Base-by-base conservation (phyloP, 2,329 filamentous ascomycete species). In the Microascus cirrosus region DNA sequence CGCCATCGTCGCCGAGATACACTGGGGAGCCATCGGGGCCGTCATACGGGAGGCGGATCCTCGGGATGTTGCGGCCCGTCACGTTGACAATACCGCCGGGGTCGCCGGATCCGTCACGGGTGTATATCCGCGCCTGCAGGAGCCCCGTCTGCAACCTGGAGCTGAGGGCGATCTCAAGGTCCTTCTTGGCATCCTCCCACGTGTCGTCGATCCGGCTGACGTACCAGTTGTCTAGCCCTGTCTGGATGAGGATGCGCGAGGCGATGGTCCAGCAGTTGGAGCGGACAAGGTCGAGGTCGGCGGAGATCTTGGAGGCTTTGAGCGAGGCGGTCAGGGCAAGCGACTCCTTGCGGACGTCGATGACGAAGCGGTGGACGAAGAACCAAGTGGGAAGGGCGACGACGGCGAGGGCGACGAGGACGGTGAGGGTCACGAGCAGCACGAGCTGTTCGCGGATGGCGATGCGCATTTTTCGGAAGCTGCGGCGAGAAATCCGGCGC, bases 361-460 rank as follows among this genome's bases (percentile, higher is more conserved):
- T 62, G 61, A 82, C 79, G 64, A 81, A 82, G 60, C 71, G 68
- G 64, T 82, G 77, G 65, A 83, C 79, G 62, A 77, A 83, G 59
- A 82, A 70, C 79, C 79, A 83, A 69, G 86, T 89, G 65, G 91
- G 89, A 61, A 96, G 81, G 18, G 90, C 84, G 61, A 96, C 80
- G 61, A 95, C 84, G 58, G 86, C 83, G 61, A 96, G 80, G 57
- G 86, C 85, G 59, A 88, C 74, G 59, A 95, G 80, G 54, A 90
- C 85, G 60, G 87, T 83, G 60, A 90, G 68, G 62, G 94, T 76
- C 66, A 96, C 89, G 62, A 96, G 79, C 70, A 85, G 78, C 63
- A 84, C 89, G 65, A 96, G 80, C 80, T 96, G 92, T 74, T 92
- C 86, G 64, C 90, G 83, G 66, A 96, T 96, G 59, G 88, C 86